Percentiles rank a stretch among this genome's conserved stretches.
These are phyloP conservation scores for Senna siamea DNA, from an alignment of 306 rosid genomes.

Conservation along the genomic window DNA sequence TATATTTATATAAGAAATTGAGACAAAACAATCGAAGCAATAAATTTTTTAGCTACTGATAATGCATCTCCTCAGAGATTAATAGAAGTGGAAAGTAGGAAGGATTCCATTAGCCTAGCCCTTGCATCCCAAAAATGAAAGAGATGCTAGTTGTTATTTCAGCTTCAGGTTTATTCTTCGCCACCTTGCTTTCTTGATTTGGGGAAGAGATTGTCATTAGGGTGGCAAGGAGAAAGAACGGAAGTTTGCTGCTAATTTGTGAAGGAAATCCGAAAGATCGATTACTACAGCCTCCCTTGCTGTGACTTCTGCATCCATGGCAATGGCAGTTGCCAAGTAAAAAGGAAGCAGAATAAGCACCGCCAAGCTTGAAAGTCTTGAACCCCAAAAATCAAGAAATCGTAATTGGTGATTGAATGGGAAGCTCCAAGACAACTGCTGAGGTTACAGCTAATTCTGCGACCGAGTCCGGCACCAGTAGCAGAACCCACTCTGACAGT, in stretches of 20 bases:
- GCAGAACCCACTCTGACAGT: constrained; percentile 48
- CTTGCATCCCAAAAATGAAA: too few species aligned
- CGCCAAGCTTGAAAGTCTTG: not conserved
- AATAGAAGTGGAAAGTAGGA: too few species aligned
- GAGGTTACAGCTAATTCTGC: constrained; percentile 47
- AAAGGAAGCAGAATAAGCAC: not conserved
- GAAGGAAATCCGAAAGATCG: not conserved
- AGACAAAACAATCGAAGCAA: too few species aligned
- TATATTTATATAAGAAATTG: too few species aligned
- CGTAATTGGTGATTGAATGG: constrained; percentile 47
- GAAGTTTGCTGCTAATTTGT: not conserved
- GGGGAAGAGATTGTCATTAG: not conserved
- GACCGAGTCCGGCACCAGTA: constrained; percentile 28
- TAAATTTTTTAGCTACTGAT: too few species aligned
- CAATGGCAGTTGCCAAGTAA: not conserved
- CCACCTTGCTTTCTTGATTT: not conserved
- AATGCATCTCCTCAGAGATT: too few species aligned
- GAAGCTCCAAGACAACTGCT: constrained; percentile 47
- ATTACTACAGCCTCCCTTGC: not conserved
- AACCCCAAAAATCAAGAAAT: not conserved
- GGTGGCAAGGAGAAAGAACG: not conserved
- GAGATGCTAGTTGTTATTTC: not conserved
- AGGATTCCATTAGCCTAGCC: too few species aligned
- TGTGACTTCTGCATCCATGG: constrained; percentile 21
- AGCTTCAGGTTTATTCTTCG: not conserved